These are phyloP conservation scores for Lactarius akahatsu DNA, from an alignment of 768 basidiomycete genomes.

Conservation along the genomic window DNA sequence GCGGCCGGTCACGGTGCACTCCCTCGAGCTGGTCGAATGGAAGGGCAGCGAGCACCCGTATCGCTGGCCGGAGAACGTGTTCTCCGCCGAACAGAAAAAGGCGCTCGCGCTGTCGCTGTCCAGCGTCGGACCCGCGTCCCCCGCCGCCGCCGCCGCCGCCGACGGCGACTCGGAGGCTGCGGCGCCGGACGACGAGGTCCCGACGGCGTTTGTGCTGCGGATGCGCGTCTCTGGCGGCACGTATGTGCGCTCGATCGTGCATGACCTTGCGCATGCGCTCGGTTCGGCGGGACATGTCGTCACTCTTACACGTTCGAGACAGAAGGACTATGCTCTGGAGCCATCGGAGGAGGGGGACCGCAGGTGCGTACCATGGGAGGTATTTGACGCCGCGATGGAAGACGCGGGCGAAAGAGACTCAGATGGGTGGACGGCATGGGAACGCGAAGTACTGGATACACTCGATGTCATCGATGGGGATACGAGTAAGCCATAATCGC, in stretches of 20 bases:
- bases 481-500: background rate
- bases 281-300: conserved; percentile 94
- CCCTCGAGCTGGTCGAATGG: conserved; percentile 78
- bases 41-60: conserved; percentile 72
- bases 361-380: conserved; percentile 70
- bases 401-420: conserved; percentile 56
- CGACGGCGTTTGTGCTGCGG: conserved; percentile 79
- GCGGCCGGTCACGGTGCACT: conserved; percentile 78
- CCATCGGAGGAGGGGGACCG: conserved; percentile 52
- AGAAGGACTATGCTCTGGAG: conserved; percentile 72
- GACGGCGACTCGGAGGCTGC: conserved; percentile 29
- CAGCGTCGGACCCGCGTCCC: conserved; percentile 43
- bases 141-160: conserved; percentile 40
- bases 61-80: conserved; percentile 68
- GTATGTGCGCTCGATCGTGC: conserved; percentile 93
- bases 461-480: conserved; percentile 54
- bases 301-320: conserved; percentile 82
- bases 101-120: conserved; percentile 67
- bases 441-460: conserved; percentile 68
- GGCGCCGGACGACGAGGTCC: conserved; percentile 39
- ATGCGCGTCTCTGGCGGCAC: conserved; percentile 97
- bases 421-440: conserved; percentile 79
- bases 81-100: conserved; percentile 65
- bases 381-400: conserved; percentile 60
- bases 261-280: conserved; percentile 83